Conservation (phyloP, 768 basidiomycete genomes). For the Suillus tomentosus region DNA sequence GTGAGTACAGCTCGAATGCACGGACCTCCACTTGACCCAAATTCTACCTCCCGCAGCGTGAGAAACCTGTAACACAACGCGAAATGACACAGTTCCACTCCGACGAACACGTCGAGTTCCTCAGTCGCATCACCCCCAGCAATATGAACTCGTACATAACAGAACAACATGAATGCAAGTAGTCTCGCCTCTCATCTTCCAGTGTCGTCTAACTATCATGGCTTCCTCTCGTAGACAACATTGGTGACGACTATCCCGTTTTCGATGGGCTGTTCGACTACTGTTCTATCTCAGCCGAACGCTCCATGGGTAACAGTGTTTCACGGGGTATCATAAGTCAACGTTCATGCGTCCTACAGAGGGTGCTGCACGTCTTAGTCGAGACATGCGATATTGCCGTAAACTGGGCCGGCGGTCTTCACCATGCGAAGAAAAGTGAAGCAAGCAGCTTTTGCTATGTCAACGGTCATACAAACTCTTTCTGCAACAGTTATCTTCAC, state of each 20-base stretch:
- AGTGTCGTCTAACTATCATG: constrained; percentile 4
- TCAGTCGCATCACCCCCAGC: constrained; percentile 89
- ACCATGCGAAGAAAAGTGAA: constrained; percentile 99
- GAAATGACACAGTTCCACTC: constrained; percentile 99
- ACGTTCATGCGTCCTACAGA: constrained; percentile 48
- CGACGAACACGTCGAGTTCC: constrained; percentile 98
- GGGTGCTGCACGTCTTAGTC: constrained; percentile 92
- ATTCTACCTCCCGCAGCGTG: constrained; percentile 58
- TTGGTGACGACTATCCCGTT: constrained; percentile 98
- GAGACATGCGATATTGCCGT: constrained; percentile 99
- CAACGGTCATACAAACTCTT: constrained; percentile 59
- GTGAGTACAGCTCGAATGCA: constrained; percentile 52
- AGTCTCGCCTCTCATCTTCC: not conserved
- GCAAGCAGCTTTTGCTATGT: constrained; percentile 99
- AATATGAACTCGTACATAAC: constrained; percentile 94
- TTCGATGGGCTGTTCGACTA: constrained; percentile 99
- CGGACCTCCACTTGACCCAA: constrained; percentile 5
- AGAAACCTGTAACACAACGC: constrained; percentile 98
- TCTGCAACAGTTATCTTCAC: too few relatives aligned
- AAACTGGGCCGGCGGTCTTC: constrained; percentile 98
- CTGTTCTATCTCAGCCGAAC: constrained; percentile 98
- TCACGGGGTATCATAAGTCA: constrained; percentile 1
- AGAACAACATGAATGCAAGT: constrained; percentile 93
- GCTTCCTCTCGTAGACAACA: constrained; percentile 66
- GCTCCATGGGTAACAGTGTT: constrained; percentile 85